These are phyloP conservation scores for Teunomyces lycoperdinae DNA, from an alignment of 805 yeast species.

Conservation along the genomic window DNA sequence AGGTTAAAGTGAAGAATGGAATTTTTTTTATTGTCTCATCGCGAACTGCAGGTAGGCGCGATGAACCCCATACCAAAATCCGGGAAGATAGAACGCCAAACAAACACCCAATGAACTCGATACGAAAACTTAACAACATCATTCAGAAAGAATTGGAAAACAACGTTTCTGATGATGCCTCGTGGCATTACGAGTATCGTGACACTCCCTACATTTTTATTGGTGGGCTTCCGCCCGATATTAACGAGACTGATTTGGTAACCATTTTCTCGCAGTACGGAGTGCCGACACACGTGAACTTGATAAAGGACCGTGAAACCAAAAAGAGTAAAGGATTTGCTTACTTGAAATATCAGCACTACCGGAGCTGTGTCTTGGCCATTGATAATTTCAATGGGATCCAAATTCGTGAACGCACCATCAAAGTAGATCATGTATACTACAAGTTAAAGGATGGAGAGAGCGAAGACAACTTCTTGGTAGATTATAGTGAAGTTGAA, in stretches of 20 bases:
- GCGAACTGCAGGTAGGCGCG: slow-evolving; percentile 1
- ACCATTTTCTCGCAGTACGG: slow-evolving; percentile 88
- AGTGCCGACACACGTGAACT: slow-evolving; percentile 69
- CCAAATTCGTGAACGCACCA: slow-evolving; percentile 45
- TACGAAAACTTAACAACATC: slow-evolving; percentile 48
- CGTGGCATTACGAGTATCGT: slow-evolving; percentile 87
- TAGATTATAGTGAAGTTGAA: slow-evolving; percentile 23
- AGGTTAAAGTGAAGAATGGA: neutral
- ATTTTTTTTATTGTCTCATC: slow-evolving; percentile 4
- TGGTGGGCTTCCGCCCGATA: slow-evolving; percentile 63
- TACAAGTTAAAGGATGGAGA: slow-evolving; percentile 56
- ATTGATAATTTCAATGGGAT: slow-evolving; percentile 84
- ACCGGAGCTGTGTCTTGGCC: slow-evolving; percentile 76
- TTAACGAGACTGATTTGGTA: slow-evolving; percentile 74
- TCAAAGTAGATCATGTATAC: slow-evolving; percentile 69
- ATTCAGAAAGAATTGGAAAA: slow-evolving; percentile 66
- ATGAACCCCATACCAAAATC: slow-evolving; percentile 3
- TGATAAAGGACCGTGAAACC: slow-evolving; percentile 59
- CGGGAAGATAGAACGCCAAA: neutral
- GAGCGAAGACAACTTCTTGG: slow-evolving; percentile 40
- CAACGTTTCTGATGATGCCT: slow-evolving; percentile 57
- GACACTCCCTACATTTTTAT: slow-evolving; percentile 76
- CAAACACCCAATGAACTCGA: slow-evolving; percentile 29
- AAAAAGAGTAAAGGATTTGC: slow-evolving; percentile 76
- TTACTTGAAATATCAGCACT: slow-evolving; percentile 79